Conservation (phyloP, 208 protist genomes). For the Willaertia magna region DNA sequence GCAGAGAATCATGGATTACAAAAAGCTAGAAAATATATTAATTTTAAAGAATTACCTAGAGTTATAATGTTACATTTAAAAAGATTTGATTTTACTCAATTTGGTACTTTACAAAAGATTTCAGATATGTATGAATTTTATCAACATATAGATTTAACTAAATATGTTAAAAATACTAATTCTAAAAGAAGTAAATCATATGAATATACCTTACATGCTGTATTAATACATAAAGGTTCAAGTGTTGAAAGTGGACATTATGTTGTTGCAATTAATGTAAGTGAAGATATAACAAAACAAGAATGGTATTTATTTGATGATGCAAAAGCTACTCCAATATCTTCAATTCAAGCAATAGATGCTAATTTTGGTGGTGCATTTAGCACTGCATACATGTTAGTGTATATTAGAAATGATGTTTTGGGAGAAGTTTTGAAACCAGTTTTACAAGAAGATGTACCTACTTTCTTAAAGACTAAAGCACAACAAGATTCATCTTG, state of each 20-base stretch:
- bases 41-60: constrained; percentile 55
- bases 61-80: constrained; percentile 72
- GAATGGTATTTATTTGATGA: constrained; percentile 1
- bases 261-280: neutral
- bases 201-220: neutral
- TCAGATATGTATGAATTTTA: constrained; percentile 55
- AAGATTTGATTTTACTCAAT: constrained; percentile 67
- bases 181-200: neutral
- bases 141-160: constrained; percentile 38
- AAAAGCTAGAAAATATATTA: constrained; percentile 49
- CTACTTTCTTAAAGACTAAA: too few species aligned
- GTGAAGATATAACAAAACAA: neutral
- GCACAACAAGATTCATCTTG: too few species aligned
- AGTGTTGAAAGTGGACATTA: neutral
- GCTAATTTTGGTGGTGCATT: neutral
- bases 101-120: constrained; percentile 50
- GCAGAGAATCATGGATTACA: constrained; percentile 48
- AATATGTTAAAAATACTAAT: constrained; percentile 28
- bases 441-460: neutral
- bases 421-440: neutral
- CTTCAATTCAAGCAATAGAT: neutral
- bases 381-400: constrained; percentile 1
- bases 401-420: neutral
- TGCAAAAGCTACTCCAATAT: neutral
- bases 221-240: neutral